Conservation (phyloP, 306 rosid genomes). For the Psophocarpus tetragonolobus region DNA sequence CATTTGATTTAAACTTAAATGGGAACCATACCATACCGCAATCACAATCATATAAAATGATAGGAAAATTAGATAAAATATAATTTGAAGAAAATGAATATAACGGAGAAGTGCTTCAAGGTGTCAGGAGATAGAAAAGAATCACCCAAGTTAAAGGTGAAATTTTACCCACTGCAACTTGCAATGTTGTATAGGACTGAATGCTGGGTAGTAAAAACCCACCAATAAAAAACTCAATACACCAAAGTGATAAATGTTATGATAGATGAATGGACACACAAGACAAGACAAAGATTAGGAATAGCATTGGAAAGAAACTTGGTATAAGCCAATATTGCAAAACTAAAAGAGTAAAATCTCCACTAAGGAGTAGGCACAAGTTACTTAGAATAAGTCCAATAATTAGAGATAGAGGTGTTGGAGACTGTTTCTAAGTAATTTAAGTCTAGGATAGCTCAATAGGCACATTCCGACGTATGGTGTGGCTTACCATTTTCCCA, state of each 20-base stretch:
- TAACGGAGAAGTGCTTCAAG: background rate
- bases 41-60: background rate
- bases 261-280: background rate
- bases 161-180: background rate
- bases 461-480: no score
- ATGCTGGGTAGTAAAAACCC: background rate
- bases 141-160: background rate
- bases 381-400: background rate
- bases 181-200: background rate
- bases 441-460: no score
- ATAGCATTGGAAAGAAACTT: background rate
- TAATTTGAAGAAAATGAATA: background rate
- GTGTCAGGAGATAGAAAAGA: background rate
- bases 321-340: background rate
- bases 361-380: background rate
- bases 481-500: no score
- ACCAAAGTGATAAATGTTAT: background rate
- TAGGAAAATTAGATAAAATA: background rate
- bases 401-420: constrained; percentile 2
- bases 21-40: background rate
- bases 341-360: background rate
- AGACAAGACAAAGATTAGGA: background rate
- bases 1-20: background rate
- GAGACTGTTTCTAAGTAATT: no score
- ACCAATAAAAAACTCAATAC: background rate